phyloP scores from a whole-genome alignment of 345 rosid species.

The Acer saccharum region DNA sequence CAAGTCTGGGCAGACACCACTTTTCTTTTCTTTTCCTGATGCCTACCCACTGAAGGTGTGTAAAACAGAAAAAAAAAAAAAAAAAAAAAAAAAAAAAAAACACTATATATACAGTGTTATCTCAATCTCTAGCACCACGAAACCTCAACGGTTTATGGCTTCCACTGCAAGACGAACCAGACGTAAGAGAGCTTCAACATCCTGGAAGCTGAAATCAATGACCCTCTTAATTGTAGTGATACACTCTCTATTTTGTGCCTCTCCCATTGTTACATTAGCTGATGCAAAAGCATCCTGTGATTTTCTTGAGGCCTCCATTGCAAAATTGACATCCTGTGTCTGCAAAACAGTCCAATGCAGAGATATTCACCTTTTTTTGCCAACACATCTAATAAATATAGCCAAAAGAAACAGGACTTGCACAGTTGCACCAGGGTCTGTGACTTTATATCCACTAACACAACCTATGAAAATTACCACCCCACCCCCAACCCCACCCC shows the following conservation, averaged over 20 bases:
- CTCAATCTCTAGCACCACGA: constrained; percentile 47
- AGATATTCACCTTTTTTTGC: constrained; percentile 23
- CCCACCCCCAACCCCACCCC: neutral
- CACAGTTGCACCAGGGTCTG: constrained; percentile 2
- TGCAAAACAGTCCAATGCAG: constrained; percentile 43
- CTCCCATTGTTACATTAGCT: constrained; percentile 40
- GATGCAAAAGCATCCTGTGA: constrained; percentile 54
- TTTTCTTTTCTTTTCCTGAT: constrained; percentile 10
- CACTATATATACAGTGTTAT: constrained; percentile 35
- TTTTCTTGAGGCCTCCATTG: constrained; percentile 81
- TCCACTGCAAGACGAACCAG: constrained; percentile 61
- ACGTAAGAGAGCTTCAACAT: constrained; percentile 57
- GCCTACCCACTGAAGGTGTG: constrained; percentile 8
- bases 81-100: constrained; percentile 17
- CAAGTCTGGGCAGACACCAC: constrained; percentile 14
- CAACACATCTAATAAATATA: constrained; percentile 8
- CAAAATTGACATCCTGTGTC: constrained; percentile 60
- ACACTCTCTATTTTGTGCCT: constrained; percentile 41
- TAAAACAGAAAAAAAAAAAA: constrained; percentile 20
- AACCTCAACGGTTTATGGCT: constrained; percentile 45
- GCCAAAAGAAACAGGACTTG: constrained; percentile 11
- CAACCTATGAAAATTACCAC: neutral
- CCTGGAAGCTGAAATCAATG: constrained; percentile 77
- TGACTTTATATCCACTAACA: neutral
- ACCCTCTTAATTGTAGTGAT: constrained; percentile 54